Conservation (phyloP, 208 protist genomes). For the Trypanosomatidae sp. region DNA sequence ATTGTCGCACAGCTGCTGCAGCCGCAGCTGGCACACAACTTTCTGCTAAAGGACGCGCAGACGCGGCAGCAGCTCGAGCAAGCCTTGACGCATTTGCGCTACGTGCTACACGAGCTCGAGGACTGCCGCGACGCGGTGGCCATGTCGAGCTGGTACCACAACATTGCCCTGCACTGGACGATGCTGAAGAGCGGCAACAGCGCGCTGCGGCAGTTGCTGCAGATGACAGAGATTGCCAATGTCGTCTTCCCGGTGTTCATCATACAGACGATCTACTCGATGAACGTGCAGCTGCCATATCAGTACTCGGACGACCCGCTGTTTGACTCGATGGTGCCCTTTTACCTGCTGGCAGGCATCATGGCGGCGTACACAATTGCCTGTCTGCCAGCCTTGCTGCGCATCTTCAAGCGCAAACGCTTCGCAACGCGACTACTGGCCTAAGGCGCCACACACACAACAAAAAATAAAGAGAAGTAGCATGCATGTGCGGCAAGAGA, state of each 20-base stretch:
- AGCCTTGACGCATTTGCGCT: constrained; percentile 41
- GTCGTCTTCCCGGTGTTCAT: constrained; percentile 74
- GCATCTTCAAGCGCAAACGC: constrained; percentile 16
- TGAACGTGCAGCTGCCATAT: constrained; percentile 71
- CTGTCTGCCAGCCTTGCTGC: constrained; percentile 18
- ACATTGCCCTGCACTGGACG: constrained; percentile 58
- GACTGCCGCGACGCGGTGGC: constrained; percentile 75
- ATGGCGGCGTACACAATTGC: constrained; percentile 24
- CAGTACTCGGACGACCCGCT: constrained; percentile 32
- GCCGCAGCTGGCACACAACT: constrained; percentile 31
- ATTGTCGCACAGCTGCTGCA: constrained; percentile 53
- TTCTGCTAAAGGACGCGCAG: constrained; percentile 31
- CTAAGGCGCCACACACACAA: too few relatives aligned
- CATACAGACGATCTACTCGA: constrained; percentile 65
- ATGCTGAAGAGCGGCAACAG: constrained; percentile 49
- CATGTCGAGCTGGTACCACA: constrained; percentile 80
- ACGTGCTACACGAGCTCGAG: constrained; percentile 53
- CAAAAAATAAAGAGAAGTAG: not conserved
- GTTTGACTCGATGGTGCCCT: constrained; percentile 20
- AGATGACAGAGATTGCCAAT: constrained; percentile 61
- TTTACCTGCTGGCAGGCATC: constrained; percentile 39
- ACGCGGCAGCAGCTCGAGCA: constrained; percentile 45
- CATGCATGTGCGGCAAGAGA: not conserved
- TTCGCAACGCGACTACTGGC: constrained; percentile 54
- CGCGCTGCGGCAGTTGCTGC: constrained; percentile 52